phyloP scores from a whole-genome alignment of 345 rosid species.

The Erodium maritimum region DNA sequence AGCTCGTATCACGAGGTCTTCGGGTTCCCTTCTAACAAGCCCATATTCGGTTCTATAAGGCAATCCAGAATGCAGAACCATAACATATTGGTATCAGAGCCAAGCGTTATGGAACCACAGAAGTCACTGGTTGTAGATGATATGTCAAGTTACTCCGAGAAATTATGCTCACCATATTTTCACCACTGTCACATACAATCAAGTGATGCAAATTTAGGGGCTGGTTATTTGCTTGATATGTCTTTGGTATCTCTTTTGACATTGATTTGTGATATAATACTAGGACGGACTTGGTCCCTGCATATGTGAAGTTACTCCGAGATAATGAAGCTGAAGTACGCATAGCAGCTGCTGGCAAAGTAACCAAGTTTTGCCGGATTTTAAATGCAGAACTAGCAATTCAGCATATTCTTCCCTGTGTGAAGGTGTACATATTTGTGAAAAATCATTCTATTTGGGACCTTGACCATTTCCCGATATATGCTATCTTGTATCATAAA shows the following conservation, averaged over 20 bases:
- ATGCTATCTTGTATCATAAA: not conserved
- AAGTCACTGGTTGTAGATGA: no score
- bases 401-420: conserved; percentile 80
- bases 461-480: not conserved
- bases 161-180: no score
- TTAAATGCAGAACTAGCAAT: conserved; percentile 77
- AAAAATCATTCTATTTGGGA: not conserved
- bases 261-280: conserved; percentile 6
- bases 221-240: not conserved
- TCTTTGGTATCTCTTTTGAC: not conserved
- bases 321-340: conserved; percentile 99
- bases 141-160: no score
- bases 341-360: conserved; percentile 96
- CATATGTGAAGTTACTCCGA: conserved; percentile 83
- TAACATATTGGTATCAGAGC: no score
- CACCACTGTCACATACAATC: no score
- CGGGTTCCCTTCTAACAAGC: no score
- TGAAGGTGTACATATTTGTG: conserved; percentile 43
- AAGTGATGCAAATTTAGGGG: not conserved
- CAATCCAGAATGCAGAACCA: no score
- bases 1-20: no score
- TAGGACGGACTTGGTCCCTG: conserved; percentile 84
- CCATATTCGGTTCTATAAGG: no score
- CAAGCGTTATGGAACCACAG: no score
- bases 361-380: conserved; percentile 82